These are phyloP conservation scores for Nicotiana otophora DNA, from an alignment of 257 asterid genomes.

Conservation along the genomic window DNA sequence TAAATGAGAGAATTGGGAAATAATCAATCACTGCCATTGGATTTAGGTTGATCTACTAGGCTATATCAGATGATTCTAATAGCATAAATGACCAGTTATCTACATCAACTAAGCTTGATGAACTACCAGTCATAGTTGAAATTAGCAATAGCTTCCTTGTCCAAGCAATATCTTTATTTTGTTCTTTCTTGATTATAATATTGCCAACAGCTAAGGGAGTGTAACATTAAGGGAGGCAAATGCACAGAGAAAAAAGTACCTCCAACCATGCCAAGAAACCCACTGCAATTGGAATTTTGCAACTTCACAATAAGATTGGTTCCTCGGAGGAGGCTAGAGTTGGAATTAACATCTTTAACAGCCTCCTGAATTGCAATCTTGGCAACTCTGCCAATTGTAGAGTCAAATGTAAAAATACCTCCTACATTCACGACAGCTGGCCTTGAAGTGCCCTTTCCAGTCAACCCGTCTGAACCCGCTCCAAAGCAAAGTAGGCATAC, in stretches of 20 bases:
- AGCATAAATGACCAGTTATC: not conserved
- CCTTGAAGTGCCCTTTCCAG: constrained; percentile 46
- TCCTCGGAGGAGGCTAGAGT: constrained; percentile 60
- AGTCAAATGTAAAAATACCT: constrained; percentile 63
- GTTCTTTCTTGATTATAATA: not conserved
- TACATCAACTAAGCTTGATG: not conserved
- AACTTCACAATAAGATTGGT: constrained; percentile 43
- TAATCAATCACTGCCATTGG: too few relatives aligned
- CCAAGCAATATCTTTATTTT: not conserved
- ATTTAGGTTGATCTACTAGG: not conserved
- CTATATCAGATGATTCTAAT: not conserved
- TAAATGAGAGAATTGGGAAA: not conserved
- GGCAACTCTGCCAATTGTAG: constrained; percentile 83
- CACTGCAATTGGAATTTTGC: constrained; percentile 75
- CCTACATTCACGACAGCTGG: constrained; percentile 71
- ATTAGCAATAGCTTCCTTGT: not conserved
- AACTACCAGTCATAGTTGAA: not conserved
- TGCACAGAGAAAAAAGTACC: constrained; percentile 34
- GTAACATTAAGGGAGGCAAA: not conserved
- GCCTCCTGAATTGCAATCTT: constrained; percentile 91
- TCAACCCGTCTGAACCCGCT: constrained; percentile 41
- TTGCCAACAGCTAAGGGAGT: constrained; percentile 1
- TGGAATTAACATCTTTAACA: constrained; percentile 73
- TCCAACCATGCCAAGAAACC: constrained; percentile 81
- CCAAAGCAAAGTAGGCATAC: constrained; percentile 40